phyloP scores from a whole-genome alignment of 2,329 filamentous ascomycete genomes.

The Arthrobotrys iridis region DNA sequence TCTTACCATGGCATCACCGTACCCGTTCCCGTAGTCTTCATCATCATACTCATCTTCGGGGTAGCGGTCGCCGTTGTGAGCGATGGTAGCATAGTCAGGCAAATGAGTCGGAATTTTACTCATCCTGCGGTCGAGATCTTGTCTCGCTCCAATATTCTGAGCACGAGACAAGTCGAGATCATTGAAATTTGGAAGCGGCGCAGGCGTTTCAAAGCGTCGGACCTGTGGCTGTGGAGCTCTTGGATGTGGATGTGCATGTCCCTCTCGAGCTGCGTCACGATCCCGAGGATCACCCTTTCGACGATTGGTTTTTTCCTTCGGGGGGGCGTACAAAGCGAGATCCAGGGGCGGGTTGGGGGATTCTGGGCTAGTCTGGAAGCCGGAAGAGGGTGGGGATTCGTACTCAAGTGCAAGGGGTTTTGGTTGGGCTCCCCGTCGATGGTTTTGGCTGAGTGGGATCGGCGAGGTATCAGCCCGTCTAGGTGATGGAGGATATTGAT shows the following conservation, averaged over 20 bases:
- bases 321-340: conserved; percentile 49
- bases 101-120: conserved; percentile 43
- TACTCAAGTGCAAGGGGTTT: conserved; percentile 51
- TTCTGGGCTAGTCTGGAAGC: conserved; percentile 52
- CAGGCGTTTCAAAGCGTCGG: conserved; percentile 43
- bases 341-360: conserved; percentile 49
- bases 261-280: conserved; percentile 6
- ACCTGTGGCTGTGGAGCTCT: conserved; percentile 33
- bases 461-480: conserved; percentile 45
- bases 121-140: conserved; percentile 28
- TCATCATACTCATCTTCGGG: conserved; percentile 48
- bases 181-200: conserved; percentile 39
- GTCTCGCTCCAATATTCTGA: no score
- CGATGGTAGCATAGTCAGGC: conserved; percentile 29
- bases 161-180: background rate
- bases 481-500: conserved; percentile 47
- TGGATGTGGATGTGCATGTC: conserved; percentile 6
- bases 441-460: conserved; percentile 31
- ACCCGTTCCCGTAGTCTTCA: conserved; percentile 42
- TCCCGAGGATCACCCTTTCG: conserved; percentile 34
- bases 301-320: conserved; percentile 44
- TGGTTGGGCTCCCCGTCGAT: conserved; percentile 42
- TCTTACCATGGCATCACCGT: conserved; percentile 26
- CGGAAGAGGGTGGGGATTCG: conserved; percentile 46
- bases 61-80: conserved; percentile 44